phyloP scores from a whole-genome alignment of 345 rosid species.

The Citrus glauca region DNA sequence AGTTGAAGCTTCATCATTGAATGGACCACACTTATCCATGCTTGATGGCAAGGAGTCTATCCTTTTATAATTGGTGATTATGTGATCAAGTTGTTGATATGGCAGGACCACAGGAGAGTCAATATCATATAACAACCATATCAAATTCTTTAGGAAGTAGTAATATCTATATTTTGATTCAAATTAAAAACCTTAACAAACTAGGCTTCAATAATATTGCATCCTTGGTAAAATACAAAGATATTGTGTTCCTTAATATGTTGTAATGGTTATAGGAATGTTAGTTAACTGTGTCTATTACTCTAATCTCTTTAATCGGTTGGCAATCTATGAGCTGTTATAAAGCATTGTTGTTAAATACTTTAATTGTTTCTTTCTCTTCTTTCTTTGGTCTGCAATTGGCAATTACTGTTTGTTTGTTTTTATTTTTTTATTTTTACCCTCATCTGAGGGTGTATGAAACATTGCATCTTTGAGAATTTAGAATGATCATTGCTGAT shows the following conservation, averaged over 20 bases:
- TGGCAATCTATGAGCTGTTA: background rate
- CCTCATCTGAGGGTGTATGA: background rate
- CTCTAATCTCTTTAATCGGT: background rate
- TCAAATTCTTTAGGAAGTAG: background rate
- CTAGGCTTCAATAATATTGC: background rate
- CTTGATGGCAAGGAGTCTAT: background rate
- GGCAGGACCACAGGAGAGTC: background rate
- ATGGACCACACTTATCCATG: conserved; percentile 11
- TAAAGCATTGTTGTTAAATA: background rate
- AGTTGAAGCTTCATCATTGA: background rate
- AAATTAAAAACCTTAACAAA: background rate
- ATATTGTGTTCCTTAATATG: background rate
- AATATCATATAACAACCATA: background rate
- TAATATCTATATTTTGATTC: background rate
- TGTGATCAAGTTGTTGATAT: background rate
- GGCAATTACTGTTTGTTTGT: background rate
- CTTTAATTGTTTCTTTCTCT: background rate
- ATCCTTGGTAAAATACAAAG: background rate
- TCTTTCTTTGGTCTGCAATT: background rate
- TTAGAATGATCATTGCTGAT: background rate
- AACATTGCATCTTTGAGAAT: background rate
- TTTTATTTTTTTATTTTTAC: background rate
- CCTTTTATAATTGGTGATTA: background rate
- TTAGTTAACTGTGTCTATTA: background rate
- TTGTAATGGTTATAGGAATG: background rate